Evolutionary conservation across 75 land plant genomes (phyloP).

Genomic region (Larix kaempferi): DNA sequence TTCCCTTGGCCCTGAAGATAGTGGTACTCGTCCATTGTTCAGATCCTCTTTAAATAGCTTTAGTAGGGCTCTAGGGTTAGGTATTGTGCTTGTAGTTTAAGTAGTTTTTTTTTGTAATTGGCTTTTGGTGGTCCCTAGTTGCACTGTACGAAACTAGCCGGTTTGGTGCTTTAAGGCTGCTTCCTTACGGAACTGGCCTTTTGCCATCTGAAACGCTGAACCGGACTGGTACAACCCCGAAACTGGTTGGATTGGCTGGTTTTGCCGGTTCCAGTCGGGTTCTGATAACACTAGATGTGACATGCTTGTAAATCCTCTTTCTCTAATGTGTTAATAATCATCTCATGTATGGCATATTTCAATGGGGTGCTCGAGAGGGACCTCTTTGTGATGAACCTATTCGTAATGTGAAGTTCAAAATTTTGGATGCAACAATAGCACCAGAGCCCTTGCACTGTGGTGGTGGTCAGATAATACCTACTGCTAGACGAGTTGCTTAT

Average conservation of each 20-base stretch:
- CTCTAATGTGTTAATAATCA: not conserved
- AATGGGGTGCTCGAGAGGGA: slow-evolving; percentile 99
- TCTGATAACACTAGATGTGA: not conserved
- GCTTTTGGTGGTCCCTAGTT: too few relatives aligned
- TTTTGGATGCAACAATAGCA: slow-evolving; percentile 94
- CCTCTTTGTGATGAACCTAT: slow-evolving; percentile 99
- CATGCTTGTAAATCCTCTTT: not conserved
- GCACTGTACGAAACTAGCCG: too few relatives aligned
- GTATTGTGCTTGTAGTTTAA: too few relatives aligned
- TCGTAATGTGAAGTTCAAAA: slow-evolving; percentile 98
- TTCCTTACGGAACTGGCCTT: too few relatives aligned
- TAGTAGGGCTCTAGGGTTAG: too few relatives aligned
- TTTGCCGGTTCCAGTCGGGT: not conserved
- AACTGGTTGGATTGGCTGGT: not conserved
- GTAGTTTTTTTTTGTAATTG: too few relatives aligned
- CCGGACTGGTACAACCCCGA: too few relatives aligned
- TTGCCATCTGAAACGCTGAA: too few relatives aligned
- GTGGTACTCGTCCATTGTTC: too few relatives aligned
- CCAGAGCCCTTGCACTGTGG: slow-evolving; percentile 96
- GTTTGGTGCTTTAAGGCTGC: too few relatives aligned
- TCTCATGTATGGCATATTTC: slow-evolving; percentile 55
- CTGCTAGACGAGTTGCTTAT: slow-evolving; percentile 97
- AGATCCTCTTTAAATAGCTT: too few relatives aligned
- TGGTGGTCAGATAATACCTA: slow-evolving; percentile 98
- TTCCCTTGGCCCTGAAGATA: too few relatives aligned